Evolutionary conservation across 805 yeast species (phyloP), one percentile per base, ranked within the genome.

Genomic region (Lachancea sp.): DNA sequence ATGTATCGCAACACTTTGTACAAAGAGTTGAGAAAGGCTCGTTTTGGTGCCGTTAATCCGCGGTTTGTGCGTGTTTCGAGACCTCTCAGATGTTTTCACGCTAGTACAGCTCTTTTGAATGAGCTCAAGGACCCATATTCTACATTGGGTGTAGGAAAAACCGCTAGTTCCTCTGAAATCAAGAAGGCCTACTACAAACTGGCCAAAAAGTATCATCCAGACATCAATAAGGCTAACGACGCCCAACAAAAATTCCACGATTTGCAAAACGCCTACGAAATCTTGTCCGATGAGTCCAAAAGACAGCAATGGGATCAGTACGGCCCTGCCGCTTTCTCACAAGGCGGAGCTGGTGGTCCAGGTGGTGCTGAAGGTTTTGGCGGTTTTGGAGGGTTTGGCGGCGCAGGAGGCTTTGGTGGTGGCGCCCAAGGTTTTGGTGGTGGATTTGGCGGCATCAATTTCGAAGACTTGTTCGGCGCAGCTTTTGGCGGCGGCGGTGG

Each of bases 191-290:
- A 93, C 69, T 89, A 89, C 63, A 83, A 88, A 59, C 71, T 93
- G 51, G 99, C 97, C 13, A 93, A 93, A 66, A 78, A 91, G 63
- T 89, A 72, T 65, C 99, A 93, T 66, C 99, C 99, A 0, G 99
- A 93, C 69, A 86, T 93, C 37, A 93, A 91, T 66, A 93, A 91
- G 66, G 96, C 86, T 51, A 77, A 78, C 20, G 91, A 77, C 16
- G 93, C 98, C 0, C 95, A 91, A 56, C 78, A 79, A 59, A 81
- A 81, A 64, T 93, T 93, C 69, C 98, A 93, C 59, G 87, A 85
- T 57, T 77, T 93, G 52, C 98, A 91, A 61, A 93, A 85, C 52
- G 95, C 97, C 1, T 93, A 95, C 60, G 99, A 93, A 66, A 78
- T 93, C 31, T 72, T 93, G 58, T 81, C 88, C 37, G 95, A 89